Percentiles rank a stretch among this genome's conserved stretches.
These are phyloP conservation scores for Echeveria elegans DNA, from an alignment of 164 flowering plant genomes.

Conservation along the genomic window DNA sequence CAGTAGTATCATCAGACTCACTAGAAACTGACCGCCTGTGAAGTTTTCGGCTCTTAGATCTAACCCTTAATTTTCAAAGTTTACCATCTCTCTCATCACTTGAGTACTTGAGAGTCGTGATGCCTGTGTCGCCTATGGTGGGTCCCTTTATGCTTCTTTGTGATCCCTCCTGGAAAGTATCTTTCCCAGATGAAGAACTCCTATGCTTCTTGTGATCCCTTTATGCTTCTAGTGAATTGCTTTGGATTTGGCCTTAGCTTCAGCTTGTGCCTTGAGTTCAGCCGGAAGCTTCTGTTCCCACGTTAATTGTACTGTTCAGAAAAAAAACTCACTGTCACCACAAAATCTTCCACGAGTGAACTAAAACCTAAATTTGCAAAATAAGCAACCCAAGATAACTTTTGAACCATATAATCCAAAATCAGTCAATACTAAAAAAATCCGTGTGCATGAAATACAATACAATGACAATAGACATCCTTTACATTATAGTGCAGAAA, in stretches of 20 bases:
- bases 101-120: constrained; percentile 35
- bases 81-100: constrained; percentile 18
- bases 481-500: too few species aligned
- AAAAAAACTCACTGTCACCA: not conserved
- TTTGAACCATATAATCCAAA: too few species aligned
- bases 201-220: constrained; percentile 46
- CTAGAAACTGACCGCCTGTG: constrained; percentile 15
- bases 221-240: constrained; percentile 46
- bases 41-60: constrained; percentile 18
- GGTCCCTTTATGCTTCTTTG: constrained; percentile 53
- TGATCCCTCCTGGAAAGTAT: constrained; percentile 38
- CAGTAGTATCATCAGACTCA: constrained; percentile 8
- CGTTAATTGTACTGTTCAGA: constrained; percentile 54
- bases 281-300: constrained; percentile 96
- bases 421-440: too few species aligned
- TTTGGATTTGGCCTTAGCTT: constrained; percentile 60
- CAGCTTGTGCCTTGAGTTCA: constrained; percentile 72
- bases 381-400: too few species aligned
- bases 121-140: constrained; percentile 19
- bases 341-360: too few species aligned
- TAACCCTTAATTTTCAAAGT: constrained; percentile 15
- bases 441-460: too few species aligned
- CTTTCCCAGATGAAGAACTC: constrained; percentile 45
- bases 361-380: not conserved
- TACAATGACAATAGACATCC: too few species aligned